Percentiles rank a stretch among this genome's conserved stretches.
Conservation (phyloP, 768 basidiomycete species). For the Phylloporus arenicola region DNA sequence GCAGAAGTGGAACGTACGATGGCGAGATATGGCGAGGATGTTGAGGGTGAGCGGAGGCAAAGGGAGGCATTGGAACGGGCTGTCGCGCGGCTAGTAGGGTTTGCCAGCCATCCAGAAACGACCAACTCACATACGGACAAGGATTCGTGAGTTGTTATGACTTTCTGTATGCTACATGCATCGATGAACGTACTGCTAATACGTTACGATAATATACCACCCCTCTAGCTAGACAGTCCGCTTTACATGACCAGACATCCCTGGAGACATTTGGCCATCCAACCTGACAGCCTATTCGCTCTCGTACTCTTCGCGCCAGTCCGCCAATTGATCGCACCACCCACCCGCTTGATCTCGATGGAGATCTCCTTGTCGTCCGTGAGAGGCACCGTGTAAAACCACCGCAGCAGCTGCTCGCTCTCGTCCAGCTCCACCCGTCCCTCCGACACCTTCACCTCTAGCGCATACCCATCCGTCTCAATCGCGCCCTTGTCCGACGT, state of each 20-base stretch:
- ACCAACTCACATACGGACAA: neutral
- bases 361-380: conserved; percentile 28
- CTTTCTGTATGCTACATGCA: neutral
- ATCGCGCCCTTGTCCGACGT: conserved; percentile 3
- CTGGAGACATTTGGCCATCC: conserved; percentile 8
- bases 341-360: conserved; percentile 38
- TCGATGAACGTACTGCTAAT: conserved; percentile 3
- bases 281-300: conserved; percentile 7
- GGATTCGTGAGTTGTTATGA: neutral
- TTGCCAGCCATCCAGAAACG: conserved; percentile 26
- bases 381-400: conserved; percentile 40
- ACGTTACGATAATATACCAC: conserved; percentile 7
- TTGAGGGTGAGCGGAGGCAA: conserved; percentile 29
- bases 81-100: conserved; percentile 62
- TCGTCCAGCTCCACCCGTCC: conserved; percentile 47
- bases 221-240: neutral
- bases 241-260: conserved; percentile 25
- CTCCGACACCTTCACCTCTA: conserved; percentile 40
- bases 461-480: conserved; percentile 29
- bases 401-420: conserved; percentile 46
- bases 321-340: conserved; percentile 35
- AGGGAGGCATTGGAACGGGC: conserved; percentile 64
- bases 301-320: neutral
- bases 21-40: conserved; percentile 41
- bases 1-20: conserved; percentile 40